A percentile compares a stretch with the other conserved stretches of the same genome.
Evolutionary conservation across 306 rosid genomes (phyloP).

Genomic region (Gynostemma pentaphyllum): DNA sequence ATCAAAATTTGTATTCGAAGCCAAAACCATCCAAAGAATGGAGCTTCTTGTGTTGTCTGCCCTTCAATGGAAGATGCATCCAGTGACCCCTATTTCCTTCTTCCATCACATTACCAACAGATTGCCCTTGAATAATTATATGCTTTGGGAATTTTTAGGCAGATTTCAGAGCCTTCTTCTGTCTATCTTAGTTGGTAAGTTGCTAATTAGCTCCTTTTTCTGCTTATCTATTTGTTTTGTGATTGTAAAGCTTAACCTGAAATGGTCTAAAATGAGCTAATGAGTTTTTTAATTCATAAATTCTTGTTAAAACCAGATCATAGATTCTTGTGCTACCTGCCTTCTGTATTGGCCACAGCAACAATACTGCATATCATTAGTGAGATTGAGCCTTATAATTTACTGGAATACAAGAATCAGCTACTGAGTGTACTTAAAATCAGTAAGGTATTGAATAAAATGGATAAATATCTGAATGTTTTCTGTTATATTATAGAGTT

Average conservation of each 20-base stretch:
- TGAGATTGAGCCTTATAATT: conserved; percentile 57
- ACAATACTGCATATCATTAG: conserved; percentile 58
- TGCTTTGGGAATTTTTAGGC: conserved; percentile 67
- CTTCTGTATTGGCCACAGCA: conserved; percentile 81
- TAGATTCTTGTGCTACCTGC: conserved; percentile 46
- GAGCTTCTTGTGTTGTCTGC: conserved; percentile 83
- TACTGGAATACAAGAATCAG: conserved; percentile 48
- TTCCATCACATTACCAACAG: conserved; percentile 70
- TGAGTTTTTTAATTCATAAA: conserved; percentile 3
- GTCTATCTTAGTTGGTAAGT: conserved; percentile 47
- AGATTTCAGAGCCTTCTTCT: conserved; percentile 68
- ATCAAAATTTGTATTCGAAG: conserved; percentile 63
- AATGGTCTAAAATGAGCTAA: not conserved
- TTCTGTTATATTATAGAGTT: not conserved
- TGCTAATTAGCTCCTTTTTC: not conserved
- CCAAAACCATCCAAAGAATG: conserved; percentile 85
- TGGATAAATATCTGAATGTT: not conserved
- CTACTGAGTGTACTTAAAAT: conserved; percentile 58
- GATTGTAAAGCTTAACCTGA: not conserved
- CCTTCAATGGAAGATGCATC: conserved; percentile 88
- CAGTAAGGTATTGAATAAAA: conserved; percentile 41
- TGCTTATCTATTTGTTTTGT: not conserved
- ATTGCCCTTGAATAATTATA: conserved; percentile 54
- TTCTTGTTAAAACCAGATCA: conserved; percentile 37
- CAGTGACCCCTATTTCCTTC: conserved; percentile 81